Evolutionary conservation across 1,139 yeast genomes (phyloP), one percentile per base, ranked within the genome.

Genomic region (Saccharomycopsis crataegensis): DNA sequence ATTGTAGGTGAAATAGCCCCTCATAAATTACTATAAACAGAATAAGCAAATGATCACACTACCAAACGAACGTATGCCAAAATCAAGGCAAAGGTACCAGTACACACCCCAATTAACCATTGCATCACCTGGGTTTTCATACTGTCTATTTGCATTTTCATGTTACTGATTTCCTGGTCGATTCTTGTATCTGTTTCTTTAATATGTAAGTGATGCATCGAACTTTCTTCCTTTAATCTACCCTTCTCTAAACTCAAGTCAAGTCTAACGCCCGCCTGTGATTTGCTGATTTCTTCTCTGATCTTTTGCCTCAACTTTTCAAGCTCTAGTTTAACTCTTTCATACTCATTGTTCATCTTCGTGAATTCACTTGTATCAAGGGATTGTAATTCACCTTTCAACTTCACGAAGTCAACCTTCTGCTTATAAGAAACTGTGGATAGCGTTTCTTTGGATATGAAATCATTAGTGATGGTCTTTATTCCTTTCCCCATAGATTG

Each of bases 81-180:
- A 49, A 93, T 85, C 58, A 93, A 76, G 14, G 98, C 97, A 71
- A 91, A 88, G 1, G 97, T 87, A 86, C 98, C 99, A 1, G 98
- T 90, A 64, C 96, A 87, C 31, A 93, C 97, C 75, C 98, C 98
- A 63, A 93, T 89, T 61, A 93, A 77, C 98, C 98, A 93, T 69
- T 93, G 99, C 82, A 89, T 82, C 50, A 93, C 97, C 67, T 93
- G 97, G 1, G 96, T 88, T 70, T 93, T 91, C 41, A 93, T 96
- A 46, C 88, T 82, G 64, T 91, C 96, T 60, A 93, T 90, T 68
- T 91, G 96, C 76, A 91, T 87, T 67, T 87, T 91, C 80, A 93
- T 88, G 66, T 93, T 91, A 49, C 94, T 86, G 42, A 93, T 86
- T 64, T 93, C 99, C 68, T 93, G 96, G 66, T 93, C 98, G 57